Evolutionary conservation across 164 flowering plant genomes (phyloP).

Genomic region (Liriodendron chinense): DNA sequence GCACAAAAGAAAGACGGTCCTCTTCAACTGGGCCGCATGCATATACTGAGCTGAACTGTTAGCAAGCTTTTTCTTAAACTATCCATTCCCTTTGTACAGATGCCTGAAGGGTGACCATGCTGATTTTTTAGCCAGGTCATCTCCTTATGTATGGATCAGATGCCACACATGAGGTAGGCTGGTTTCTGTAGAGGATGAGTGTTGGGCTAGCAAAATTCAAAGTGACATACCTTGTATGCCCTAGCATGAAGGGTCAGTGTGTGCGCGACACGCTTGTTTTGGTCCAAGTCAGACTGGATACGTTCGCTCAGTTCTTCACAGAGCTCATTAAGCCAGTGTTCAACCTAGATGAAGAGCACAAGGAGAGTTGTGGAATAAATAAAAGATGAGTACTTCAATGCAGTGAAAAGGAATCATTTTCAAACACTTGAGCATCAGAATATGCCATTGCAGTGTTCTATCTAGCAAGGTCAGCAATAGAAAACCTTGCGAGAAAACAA

Average conservation of each 20-base stretch:
- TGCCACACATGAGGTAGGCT: too few species aligned
- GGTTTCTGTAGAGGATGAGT: not conserved
- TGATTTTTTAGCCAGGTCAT: too few species aligned
- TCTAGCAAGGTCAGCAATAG: too few species aligned
- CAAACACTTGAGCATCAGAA: too few species aligned
- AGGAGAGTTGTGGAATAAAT: not conserved
- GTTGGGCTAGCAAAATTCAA: not conserved
- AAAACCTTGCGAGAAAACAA: too few species aligned
- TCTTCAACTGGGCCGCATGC: not conserved
- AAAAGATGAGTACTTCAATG: too few species aligned
- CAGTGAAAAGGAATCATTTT: too few species aligned
- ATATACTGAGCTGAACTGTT: not conserved
- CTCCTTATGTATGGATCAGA: too few species aligned
- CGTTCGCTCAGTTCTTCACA: conserved; percentile 91
- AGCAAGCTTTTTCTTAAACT: not conserved
- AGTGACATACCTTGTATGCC: conserved; percentile 56
- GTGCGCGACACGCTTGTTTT: conserved; percentile 81
- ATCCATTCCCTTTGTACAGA: not conserved
- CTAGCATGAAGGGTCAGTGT: conserved; percentile 79
- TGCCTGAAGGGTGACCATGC: not conserved
- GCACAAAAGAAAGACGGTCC: not conserved
- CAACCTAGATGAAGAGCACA: conserved; percentile 45
- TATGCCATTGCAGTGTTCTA: too few species aligned
- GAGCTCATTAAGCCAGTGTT: conserved; percentile 83
- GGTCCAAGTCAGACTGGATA: conserved; percentile 62